These are phyloP conservation scores for Mucor circinelloides DNA, from an alignment of 371 early-diverging fungal genomes.

Conservation along the genomic window DNA sequence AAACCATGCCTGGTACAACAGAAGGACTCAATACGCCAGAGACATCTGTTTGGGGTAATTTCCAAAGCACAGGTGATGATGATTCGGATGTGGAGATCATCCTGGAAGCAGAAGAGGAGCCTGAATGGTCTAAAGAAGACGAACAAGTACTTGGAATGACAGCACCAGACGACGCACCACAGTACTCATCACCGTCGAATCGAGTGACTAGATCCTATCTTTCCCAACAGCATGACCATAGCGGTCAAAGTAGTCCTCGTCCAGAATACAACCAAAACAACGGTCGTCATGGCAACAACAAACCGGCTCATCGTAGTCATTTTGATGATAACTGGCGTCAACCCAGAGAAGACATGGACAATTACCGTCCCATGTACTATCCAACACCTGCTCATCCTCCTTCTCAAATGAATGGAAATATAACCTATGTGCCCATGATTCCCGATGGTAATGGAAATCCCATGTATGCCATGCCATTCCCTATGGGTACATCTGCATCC, in stretches of 20 bases:
- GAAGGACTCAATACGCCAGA: not conserved
- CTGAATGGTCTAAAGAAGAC: slow-evolving; percentile 12
- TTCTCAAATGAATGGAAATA: slow-evolving; percentile 4
- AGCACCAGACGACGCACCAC: slow-evolving; percentile 9
- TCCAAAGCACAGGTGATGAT: slow-evolving; percentile 20
- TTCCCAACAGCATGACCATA: not conserved
- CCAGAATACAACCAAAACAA: not conserved
- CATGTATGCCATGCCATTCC: slow-evolving; percentile 28
- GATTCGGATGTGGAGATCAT: slow-evolving; percentile 49
- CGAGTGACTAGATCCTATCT: not conserved
- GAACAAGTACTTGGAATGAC: slow-evolving; percentile 33
- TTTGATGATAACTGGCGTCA: slow-evolving; percentile 28
- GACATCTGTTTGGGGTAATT: not conserved
- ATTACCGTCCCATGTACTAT: slow-evolving; percentile 13
- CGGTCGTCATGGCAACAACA: not conserved
- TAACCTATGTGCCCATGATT: slow-evolving; percentile 26
- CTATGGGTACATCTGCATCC: slow-evolving; percentile 14
- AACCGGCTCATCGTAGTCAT: not conserved
- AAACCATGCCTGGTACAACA: not conserved
- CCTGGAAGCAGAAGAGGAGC: slow-evolving; percentile 32
- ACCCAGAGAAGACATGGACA: not conserved
- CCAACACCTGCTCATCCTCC: slow-evolving; percentile 10
- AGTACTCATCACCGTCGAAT: not conserved
- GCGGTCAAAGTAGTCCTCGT: slow-evolving; percentile 5
- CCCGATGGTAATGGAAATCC: slow-evolving; percentile 19